A percentile compares a stretch with the other conserved stretches of the same genome.
Conservation (phyloP, 148 eudicot species). For the Chenopodium quinoa region DNA sequence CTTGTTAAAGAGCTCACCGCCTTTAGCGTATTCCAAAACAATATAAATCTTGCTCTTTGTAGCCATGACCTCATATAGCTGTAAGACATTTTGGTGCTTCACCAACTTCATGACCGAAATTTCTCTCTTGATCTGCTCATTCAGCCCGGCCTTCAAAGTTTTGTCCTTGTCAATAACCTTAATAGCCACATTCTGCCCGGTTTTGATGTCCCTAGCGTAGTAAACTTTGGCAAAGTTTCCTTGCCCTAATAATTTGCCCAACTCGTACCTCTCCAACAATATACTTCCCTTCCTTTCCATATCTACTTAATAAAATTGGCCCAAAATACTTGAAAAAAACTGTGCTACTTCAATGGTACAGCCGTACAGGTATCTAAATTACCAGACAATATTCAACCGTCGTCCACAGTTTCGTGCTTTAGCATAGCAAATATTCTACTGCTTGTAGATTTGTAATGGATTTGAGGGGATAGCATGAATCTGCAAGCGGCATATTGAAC, state of each 20-base stretch:
- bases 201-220: slow-evolving; percentile 56
- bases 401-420: slow-evolving; percentile 48
- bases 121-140: slow-evolving; percentile 74
- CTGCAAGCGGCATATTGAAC: slow-evolving; percentile 25
- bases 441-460: slow-evolving; percentile 27
- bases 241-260: slow-evolving; percentile 68
- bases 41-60: slow-evolving; percentile 72
- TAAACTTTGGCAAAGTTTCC: slow-evolving; percentile 88
- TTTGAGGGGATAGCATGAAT: slow-evolving; percentile 16
- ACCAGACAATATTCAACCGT: slow-evolving; percentile 35
- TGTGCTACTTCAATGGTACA: slow-evolving; percentile 17
- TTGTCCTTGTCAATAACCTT: slow-evolving; percentile 82
- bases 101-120: slow-evolving; percentile 70
- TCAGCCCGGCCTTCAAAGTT: slow-evolving; percentile 54
- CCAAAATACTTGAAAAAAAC: neutral
- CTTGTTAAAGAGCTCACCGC: slow-evolving; percentile 85
- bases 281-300: slow-evolving; percentile 56
- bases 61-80: slow-evolving; percentile 80
- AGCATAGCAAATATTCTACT: slow-evolving; percentile 31
- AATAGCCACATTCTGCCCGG: slow-evolving; percentile 62
- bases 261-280: slow-evolving; percentile 65
- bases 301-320: slow-evolving; percentile 3
- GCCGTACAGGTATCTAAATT: neutral
- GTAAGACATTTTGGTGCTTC: slow-evolving; percentile 59
- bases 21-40: slow-evolving; percentile 73